These are phyloP conservation scores for Cochlearia excelsa DNA, from an alignment of 345 rosid species.

Conservation along the genomic window DNA sequence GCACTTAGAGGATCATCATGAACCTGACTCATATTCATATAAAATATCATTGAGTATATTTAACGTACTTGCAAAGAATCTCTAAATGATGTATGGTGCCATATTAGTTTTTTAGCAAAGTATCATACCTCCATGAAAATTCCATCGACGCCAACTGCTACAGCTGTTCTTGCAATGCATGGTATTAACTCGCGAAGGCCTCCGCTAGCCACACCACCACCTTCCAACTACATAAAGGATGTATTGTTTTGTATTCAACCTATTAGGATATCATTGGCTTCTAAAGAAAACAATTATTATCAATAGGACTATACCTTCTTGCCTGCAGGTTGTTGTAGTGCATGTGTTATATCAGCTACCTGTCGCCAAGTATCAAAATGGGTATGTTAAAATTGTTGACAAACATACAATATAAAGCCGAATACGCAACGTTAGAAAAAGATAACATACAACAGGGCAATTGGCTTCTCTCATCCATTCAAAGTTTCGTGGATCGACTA, in stretches of 20 bases:
- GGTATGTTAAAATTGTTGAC: slow-evolving; percentile 1
- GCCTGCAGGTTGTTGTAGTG: slow-evolving; percentile 96
- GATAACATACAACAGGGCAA: slow-evolving; percentile 86
- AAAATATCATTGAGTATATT: too few species aligned
- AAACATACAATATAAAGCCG: not conserved
- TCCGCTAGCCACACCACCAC: slow-evolving; percentile 99
- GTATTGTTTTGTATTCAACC: slow-evolving; percentile 10
- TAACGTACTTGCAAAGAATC: too few species aligned
- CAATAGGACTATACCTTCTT: slow-evolving; percentile 52
- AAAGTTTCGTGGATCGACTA: slow-evolving; percentile 89
- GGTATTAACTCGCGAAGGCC: slow-evolving; percentile 97
- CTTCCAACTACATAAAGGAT: slow-evolving; percentile 61
- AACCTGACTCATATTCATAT: slow-evolving; percentile 52
- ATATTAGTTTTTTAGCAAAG: not conserved
- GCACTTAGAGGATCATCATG: slow-evolving; percentile 94
- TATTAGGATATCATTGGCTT: slow-evolving; percentile 8
- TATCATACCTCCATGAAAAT: slow-evolving; percentile 91
- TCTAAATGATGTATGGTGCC: too few species aligned
- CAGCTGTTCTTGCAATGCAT: slow-evolving; percentile 94
- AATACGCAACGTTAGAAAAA: not conserved
- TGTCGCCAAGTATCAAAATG: slow-evolving; percentile 25
- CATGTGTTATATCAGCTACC: slow-evolving; percentile 95
- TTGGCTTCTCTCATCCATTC: slow-evolving; percentile 96
- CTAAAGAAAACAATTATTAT: not conserved
- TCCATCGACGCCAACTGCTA: slow-evolving; percentile 95